Evolutionary conservation across 805 yeast species (phyloP).

Genomic region (Ogataea trehaloabstinens): DNA sequence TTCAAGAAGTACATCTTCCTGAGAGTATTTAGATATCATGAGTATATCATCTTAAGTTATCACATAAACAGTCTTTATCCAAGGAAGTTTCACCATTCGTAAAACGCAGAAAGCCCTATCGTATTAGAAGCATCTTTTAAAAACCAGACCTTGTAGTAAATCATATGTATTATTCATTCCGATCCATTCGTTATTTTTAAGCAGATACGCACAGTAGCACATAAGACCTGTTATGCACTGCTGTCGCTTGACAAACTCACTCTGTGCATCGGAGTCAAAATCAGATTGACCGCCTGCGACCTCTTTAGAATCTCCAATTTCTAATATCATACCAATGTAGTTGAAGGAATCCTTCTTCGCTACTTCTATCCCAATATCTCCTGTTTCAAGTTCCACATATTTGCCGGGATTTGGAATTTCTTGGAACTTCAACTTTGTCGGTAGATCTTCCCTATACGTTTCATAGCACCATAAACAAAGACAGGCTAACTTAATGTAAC

Average conservation of each 20-base stretch:
- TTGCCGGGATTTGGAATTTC: neutral
- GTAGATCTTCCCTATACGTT: constrained; percentile 15
- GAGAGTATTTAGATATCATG: no score
- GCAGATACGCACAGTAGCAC: constrained; percentile 9
- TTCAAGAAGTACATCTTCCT: no score
- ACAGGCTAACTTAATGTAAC: constrained; percentile 8
- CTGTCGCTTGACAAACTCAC: constrained; percentile 5
- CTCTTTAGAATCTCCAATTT: constrained; percentile 1
- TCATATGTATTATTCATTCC: neutral
- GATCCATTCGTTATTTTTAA: constrained; percentile 7
- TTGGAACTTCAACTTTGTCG: neutral
- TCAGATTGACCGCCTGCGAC: neutral
- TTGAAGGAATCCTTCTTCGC: constrained; percentile 15
- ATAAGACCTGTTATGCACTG: constrained; percentile 10
- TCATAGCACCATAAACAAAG: constrained; percentile 19
- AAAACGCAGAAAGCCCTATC: no score
- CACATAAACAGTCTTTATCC: no score
- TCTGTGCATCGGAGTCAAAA: neutral
- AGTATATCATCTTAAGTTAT: no score
- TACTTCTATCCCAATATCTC: constrained; percentile 5
- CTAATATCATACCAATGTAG: constrained; percentile 19
- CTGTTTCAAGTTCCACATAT: constrained; percentile 5
- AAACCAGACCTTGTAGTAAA: constrained; percentile 2
- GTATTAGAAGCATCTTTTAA: constrained; percentile 1
- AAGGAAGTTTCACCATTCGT: no score